Conservation (phyloP, 495 filamentous ascomycete species). For the Aspergillus egyptiacus region DNA sequence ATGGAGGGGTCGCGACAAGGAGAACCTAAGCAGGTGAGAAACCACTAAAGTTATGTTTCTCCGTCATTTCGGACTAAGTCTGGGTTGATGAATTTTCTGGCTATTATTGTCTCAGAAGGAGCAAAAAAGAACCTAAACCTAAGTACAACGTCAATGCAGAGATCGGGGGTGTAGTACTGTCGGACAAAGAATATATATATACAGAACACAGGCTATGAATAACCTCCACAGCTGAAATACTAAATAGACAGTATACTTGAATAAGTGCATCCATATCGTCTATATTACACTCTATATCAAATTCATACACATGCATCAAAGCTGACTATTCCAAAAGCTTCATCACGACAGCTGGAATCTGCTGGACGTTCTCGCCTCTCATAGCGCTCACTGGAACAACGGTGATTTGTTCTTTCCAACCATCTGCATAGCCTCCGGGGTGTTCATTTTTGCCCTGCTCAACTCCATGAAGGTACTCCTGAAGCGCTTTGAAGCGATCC, state of each 20-base stretch:
- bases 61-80: slow-evolving; percentile 2
- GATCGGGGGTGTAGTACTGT: no score
- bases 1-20: neutral
- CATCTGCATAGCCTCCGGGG: slow-evolving; percentile 61
- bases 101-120: no score
- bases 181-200: no score
- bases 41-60: neutral
- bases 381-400: slow-evolving; percentile 88
- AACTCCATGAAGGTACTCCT: slow-evolving; percentile 59
- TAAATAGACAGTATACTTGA: no score
- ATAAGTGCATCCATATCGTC: no score
- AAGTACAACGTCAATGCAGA: no score
- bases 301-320: neutral
- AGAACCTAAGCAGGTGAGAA: neutral
- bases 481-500: slow-evolving; percentile 65
- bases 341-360: slow-evolving; percentile 72
- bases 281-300: slow-evolving; percentile 4
- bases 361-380: slow-evolving; percentile 70
- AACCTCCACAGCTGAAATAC: no score
- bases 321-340: slow-evolving; percentile 54
- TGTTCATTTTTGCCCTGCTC: slow-evolving; percentile 54
- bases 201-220: no score
- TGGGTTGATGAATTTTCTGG: no score
- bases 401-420: slow-evolving; percentile 58
- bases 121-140: no score